A percentile compares a stretch with the other conserved stretches of the same genome.
phyloP scores from a whole-genome alignment of 345 rosid species.

The Pistacia vera region DNA sequence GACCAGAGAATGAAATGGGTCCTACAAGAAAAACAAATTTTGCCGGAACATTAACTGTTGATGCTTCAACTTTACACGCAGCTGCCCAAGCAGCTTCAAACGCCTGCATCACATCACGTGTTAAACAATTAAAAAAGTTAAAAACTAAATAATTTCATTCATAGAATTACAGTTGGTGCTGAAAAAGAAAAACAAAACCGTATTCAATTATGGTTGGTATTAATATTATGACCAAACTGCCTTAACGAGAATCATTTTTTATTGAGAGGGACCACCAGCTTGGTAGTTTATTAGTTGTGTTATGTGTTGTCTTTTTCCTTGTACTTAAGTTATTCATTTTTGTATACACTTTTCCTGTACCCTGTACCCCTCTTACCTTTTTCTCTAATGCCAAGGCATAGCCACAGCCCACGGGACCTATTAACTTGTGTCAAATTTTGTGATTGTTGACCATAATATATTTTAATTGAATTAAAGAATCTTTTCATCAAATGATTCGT shows the following conservation, averaged over 20 bases:
- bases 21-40: constrained; percentile 68
- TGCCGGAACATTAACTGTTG: constrained; percentile 61
- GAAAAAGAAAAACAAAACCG: constrained; percentile 7
- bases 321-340: constrained; percentile 16
- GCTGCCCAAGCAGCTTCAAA: constrained; percentile 88
- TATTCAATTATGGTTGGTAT: constrained; percentile 33
- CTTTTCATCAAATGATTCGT: too few relatives aligned
- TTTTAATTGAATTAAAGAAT: too few relatives aligned
- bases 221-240: constrained; percentile 24
- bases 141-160: constrained; percentile 12
- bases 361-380: background rate
- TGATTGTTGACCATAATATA: background rate
- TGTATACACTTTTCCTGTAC: background rate
- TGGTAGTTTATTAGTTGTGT: constrained; percentile 32
- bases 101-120: constrained; percentile 53
- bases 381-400: background rate
- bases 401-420: background rate
- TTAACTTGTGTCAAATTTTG: background rate
- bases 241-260: constrained; percentile 21
- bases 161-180: constrained; percentile 22
- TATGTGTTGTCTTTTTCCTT: constrained; percentile 22
- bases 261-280: constrained; percentile 31
- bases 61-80: constrained; percentile 82
- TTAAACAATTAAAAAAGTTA: background rate
- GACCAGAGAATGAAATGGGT: constrained; percentile 93